Percentiles rank a stretch among this genome's conserved stretches.
phyloP scores from a whole-genome alignment of 345 rosid species.

The Salix suchowensis region DNA sequence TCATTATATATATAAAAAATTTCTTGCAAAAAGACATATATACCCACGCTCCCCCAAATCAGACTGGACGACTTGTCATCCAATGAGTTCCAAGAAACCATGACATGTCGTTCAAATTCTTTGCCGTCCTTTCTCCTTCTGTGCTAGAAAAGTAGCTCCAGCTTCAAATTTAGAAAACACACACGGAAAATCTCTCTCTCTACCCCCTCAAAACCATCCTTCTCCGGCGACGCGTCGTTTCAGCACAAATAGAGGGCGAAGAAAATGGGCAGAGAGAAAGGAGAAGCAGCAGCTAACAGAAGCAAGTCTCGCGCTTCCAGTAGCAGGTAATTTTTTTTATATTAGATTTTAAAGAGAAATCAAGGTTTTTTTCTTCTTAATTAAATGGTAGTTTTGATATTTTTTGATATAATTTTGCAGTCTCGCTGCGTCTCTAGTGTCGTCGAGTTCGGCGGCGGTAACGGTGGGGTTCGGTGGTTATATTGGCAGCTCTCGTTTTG shows the following conservation, averaged over 20 bases:
- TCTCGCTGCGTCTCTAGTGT: background rate
- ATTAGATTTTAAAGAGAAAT: too few species aligned
- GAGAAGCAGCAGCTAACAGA: background rate
- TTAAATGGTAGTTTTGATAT: background rate
- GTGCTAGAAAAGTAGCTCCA: background rate
- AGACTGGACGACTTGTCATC: background rate
- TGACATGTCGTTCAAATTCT: background rate
- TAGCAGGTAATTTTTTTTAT: background rate
- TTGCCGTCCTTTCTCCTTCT: background rate
- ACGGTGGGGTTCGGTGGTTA: background rate
- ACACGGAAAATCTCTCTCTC: background rate
- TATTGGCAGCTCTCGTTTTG: background rate
- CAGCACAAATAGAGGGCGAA: background rate
- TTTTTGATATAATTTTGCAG: background rate
- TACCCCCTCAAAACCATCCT: background rate
- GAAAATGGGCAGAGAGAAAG: background rate
- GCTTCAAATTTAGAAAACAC: background rate
- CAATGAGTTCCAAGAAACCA: background rate
- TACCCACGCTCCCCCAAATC: background rate
- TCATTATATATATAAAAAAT: too few species aligned
- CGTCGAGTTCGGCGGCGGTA: background rate
- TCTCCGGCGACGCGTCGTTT: background rate
- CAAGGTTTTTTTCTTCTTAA: background rate
- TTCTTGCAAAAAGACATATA: background rate
- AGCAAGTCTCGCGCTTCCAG: background rate